Evolutionary conservation across 129 eudicot species (phyloP).

Genomic region (Kitagawia praeruptora): DNA sequence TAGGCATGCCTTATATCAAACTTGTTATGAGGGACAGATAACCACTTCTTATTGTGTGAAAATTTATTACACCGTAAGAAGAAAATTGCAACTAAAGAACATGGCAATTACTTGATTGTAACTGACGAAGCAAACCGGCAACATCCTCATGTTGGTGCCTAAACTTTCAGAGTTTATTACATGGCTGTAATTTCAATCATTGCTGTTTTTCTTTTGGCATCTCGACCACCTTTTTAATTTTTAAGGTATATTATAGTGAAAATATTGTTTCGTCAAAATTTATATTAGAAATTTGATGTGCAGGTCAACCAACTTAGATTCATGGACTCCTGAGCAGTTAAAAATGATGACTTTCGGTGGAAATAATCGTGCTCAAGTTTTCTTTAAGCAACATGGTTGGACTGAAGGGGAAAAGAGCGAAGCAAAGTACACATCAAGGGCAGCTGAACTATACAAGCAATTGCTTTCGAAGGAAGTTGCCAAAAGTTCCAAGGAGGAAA

Average conservation of each 20-base stretch:
- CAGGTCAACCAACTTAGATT: conserved; percentile 94
- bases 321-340: conserved; percentile 94
- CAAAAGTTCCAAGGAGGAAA: conserved; percentile 70
- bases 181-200: background rate
- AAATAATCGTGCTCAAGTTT: conserved; percentile 93
- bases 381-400: conserved; percentile 99
- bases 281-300: conserved; percentile 9
- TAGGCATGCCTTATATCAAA: background rate
- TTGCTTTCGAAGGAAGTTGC: conserved; percentile 93
- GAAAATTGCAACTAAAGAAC: background rate
- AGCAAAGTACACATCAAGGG: conserved; percentile 98
- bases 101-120: background rate
- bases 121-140: background rate
- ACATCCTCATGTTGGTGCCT: background rate
- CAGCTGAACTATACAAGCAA: conserved; percentile 87
- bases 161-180: background rate
- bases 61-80: background rate
- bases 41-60: background rate
- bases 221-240: background rate
- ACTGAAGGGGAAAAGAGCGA: conserved; percentile 96
- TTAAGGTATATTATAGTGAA: no score
- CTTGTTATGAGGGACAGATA: background rate
- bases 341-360: conserved; percentile 95
- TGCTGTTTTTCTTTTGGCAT: background rate
- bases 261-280: background rate